Percentiles rank a stretch among this genome's conserved stretches.
Conservation (phyloP, 441 rosid genomes). For the Pelargonium myrrhifolium region DNA sequence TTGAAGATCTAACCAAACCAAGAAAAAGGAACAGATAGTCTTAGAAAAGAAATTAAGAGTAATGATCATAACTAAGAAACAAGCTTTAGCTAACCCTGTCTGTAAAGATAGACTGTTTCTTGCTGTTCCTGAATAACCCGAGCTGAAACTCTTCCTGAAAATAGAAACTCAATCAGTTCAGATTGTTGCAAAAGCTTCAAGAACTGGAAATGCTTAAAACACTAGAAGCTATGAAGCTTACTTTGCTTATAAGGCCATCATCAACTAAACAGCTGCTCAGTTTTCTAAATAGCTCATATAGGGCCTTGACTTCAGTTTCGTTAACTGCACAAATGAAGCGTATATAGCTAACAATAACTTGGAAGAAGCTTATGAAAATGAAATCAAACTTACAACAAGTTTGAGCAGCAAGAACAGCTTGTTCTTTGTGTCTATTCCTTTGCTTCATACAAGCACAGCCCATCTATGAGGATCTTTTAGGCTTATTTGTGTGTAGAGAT, state of each 20-base stretch:
- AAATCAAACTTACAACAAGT: constrained; percentile 42
- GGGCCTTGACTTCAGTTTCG: constrained; percentile 43
- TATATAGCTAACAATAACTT: neutral
- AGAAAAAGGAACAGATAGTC: too few relatives aligned
- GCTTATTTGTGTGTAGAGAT: neutral
- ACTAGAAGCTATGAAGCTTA: constrained; percentile 16
- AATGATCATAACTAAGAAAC: neutral
- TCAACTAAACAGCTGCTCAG: constrained; percentile 43
- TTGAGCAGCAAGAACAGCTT: constrained; percentile 47
- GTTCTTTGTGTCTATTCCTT: constrained; percentile 29
- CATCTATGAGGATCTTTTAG: constrained; percentile 14
- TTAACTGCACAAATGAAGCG: constrained; percentile 35
- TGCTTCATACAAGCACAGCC: constrained; percentile 40
- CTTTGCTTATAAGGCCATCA: constrained; percentile 56
- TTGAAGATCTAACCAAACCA: constrained; percentile 36
- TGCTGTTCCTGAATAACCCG: constrained; percentile 50
- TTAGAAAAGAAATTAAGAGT: too few relatives aligned
- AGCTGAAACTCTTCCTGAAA: constrained; percentile 61
- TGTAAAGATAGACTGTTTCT: constrained; percentile 41
- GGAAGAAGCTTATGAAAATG: neutral
- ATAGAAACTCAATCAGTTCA: neutral
- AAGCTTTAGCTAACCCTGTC: constrained; percentile 37
- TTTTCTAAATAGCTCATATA: constrained; percentile 47
- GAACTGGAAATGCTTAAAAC: too few relatives aligned
- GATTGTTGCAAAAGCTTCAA: neutral